Evolutionary conservation across 2,329 filamentous ascomycete species (phyloP).

Genomic region (Ramichloridium luteum): DNA sequence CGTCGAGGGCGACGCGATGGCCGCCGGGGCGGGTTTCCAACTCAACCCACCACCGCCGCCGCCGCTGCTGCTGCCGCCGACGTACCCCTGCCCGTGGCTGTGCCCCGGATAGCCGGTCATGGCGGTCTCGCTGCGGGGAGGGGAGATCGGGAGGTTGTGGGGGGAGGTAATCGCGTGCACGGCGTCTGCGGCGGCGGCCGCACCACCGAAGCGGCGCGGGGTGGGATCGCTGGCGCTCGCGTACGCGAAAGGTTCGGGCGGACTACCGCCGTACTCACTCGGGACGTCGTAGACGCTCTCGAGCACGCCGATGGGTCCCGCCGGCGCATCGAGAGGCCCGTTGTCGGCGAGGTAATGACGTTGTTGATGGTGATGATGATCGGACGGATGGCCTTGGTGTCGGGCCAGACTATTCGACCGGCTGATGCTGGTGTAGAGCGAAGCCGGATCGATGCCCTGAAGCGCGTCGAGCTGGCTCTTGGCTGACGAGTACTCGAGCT

Average conservation of each 20-base stretch:
- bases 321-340: too few species aligned
- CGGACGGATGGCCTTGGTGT: conserved; percentile 1
- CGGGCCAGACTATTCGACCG: conserved; percentile 2
- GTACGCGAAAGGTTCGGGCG: conserved; percentile 6
- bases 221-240: conserved; percentile 17
- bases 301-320: conserved; percentile 8
- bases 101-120: conserved; percentile 6
- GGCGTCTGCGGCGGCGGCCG: background rate
- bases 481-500: conserved; percentile 22
- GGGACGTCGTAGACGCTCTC: conserved; percentile 15
- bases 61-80: background rate
- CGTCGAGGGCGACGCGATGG: conserved; percentile 82
- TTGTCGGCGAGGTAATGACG: conserved; percentile 10
- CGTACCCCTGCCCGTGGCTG: too few species aligned
- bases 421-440: conserved; percentile 4
- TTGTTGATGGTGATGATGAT: conserved; percentile 10
- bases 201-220: conserved; percentile 4
- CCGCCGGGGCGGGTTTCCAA: conserved; percentile 15
- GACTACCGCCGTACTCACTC: conserved; percentile 12
- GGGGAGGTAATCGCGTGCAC: conserved; percentile 1
- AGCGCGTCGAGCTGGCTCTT: conserved; percentile 17
- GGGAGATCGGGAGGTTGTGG: conserved; percentile 6
- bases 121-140: conserved; percentile 13
- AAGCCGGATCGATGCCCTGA: conserved; percentile 5
- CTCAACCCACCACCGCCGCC: conserved; percentile 11